Evolutionary conservation across 2,329 filamentous ascomycete species (phyloP), one percentile per base, ranked within the genome.

Genomic region (Monilinia fructigena): DNA sequence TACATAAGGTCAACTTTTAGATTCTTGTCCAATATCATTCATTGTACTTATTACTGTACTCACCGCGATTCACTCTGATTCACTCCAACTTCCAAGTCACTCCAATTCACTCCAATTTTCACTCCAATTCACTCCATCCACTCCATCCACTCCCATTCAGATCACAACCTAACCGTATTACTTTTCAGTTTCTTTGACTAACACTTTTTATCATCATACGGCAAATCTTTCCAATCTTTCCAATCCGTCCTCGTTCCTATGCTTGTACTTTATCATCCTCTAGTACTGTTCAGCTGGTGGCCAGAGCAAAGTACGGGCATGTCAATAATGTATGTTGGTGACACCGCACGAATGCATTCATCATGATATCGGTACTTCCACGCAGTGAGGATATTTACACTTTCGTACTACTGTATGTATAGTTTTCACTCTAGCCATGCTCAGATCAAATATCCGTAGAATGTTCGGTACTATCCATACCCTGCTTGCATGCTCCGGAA

Each of bases 281-380:
- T 48, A 23, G 18, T 23, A 50, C 47, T 16, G 16, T 45, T 58
- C 55, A 58, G 38, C 38, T 31, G 23, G 38, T 58, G 55, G 23
- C 23, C 38, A 58, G 14, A 45, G 40, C 55, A 45, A 45, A 45
- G 38, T 38, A 50, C 50, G 45, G 42, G 1, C 28, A 50, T n/a
- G 4, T 4, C 20, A 47, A 20, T 18, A 50, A 20, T 23, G n/a
- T 23, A 20, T 23, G n/a, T 23, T 31, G 28, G 45, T 60, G 58
- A 60, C n/a, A 60, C 45, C 45, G 45, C 45, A 50, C 58, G 28
- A 50, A 50, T 50, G 45, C 45, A 48, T 60, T 50, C 20, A 11
- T 42, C 23, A 28, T 23, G 14, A 26, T 60, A 12, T n/a, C 28
- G 16, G 7, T 20, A 35, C n/a, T 38, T 20, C 47, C 28, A 50